phyloP scores from a whole-genome alignment of 495 filamentous ascomycete genomes.

The Aspergillus ellipticus region DNA sequence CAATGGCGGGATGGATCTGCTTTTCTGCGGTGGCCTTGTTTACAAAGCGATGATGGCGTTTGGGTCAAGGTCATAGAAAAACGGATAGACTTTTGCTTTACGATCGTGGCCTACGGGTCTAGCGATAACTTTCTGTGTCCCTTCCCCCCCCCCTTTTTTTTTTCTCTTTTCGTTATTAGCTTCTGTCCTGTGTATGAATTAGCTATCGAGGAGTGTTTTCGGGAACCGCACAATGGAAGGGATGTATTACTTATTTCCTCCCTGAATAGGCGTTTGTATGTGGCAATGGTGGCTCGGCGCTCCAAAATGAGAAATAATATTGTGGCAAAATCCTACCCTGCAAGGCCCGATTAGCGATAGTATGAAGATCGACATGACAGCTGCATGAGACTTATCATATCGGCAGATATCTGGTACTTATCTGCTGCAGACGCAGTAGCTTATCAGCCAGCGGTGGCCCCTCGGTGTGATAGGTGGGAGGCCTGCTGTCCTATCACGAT shows the following conservation, averaged over 20 bases:
- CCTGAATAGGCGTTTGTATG: background rate
- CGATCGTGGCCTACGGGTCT: background rate
- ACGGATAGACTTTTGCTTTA: slow-evolving; percentile 4
- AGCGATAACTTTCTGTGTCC: background rate
- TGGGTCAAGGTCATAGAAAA: slow-evolving; percentile 7
- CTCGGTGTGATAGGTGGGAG: background rate
- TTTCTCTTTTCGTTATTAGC: background rate
- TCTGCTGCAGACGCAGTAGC: background rate
- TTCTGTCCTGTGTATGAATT: background rate
- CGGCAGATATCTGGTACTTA: background rate
- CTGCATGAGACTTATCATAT: slow-evolving; percentile 3
- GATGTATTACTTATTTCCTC: background rate
- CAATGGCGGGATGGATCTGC: background rate
- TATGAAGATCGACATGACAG: slow-evolving; percentile 2
- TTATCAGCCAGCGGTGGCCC: background rate
- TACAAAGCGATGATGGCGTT: slow-evolving; percentile 9
- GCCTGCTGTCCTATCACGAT: too few relatives aligned
- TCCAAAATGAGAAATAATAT: background rate
- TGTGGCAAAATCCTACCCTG: background rate
- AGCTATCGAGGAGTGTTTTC: background rate
- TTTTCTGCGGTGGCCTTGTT: background rate
- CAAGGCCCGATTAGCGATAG: background rate
- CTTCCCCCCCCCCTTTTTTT: background rate
- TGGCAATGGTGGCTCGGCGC: background rate
- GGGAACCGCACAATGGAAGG: background rate